phyloP scores from a whole-genome alignment of 192 early-diverging fungal genomes.

The Haplosporangium gracile region DNA sequence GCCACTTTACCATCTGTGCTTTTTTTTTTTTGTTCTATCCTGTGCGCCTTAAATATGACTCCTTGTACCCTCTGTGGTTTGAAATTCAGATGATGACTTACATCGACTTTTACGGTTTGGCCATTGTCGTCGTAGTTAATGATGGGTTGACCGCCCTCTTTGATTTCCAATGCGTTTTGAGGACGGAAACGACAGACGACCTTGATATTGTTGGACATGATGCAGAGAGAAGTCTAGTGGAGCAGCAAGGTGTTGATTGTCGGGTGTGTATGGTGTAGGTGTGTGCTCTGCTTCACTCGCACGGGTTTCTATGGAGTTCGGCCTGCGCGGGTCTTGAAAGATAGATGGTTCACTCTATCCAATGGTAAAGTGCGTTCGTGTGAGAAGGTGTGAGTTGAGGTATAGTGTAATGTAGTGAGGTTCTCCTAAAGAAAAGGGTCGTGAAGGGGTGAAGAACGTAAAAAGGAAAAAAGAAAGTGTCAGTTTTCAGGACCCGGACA shows the following conservation, averaged over 20 bases:
- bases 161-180: slow-evolving; percentile 92
- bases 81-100: slow-evolving; percentile 31
- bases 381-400: neutral
- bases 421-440: neutral
- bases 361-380: neutral
- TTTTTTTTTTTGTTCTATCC: neutral
- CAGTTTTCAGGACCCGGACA: slow-evolving; percentile 8
- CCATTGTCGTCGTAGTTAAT: slow-evolving; percentile 82
- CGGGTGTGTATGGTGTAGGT: neutral
- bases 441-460: neutral
- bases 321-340: neutral
- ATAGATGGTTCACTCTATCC: neutral
- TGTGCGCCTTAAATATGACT: neutral
- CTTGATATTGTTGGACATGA: slow-evolving; percentile 86
- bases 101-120: slow-evolving; percentile 66
- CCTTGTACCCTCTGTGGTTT: neutral
- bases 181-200: slow-evolving; percentile 98
- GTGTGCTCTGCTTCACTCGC: slow-evolving; percentile 14
- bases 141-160: slow-evolving; percentile 90
- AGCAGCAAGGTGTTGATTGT: neutral
- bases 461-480: neutral
- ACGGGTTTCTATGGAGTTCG: neutral
- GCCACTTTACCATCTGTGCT: neutral
- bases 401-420: neutral
- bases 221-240: neutral